phyloP scores from a whole-genome alignment of 1,284 basidiomycete species.

The Tilletia caries region DNA sequence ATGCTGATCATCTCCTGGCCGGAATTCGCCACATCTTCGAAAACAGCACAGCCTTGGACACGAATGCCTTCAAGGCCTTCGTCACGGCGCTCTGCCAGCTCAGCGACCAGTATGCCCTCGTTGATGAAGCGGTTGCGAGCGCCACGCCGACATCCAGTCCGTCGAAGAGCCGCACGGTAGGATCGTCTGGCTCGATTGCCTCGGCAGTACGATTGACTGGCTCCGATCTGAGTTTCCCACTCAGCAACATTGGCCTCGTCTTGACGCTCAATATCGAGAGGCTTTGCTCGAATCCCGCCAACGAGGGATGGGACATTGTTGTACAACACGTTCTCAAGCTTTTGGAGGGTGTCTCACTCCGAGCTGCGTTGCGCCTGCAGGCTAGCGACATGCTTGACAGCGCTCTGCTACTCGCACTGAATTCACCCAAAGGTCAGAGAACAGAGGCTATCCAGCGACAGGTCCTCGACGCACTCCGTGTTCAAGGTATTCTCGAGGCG shows the following conservation, averaged over 20 bases:
- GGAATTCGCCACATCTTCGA: constrained; percentile 41
- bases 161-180: constrained; percentile 37
- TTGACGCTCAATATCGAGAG: constrained; percentile 77
- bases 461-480: constrained; percentile 74
- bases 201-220: constrained; percentile 3
- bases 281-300: constrained; percentile 72
- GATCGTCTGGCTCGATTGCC: neutral
- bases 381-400: constrained; percentile 81
- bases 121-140: constrained; percentile 4
- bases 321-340: constrained; percentile 74
- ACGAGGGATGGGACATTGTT: constrained; percentile 79
- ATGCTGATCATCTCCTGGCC: constrained; percentile 16
- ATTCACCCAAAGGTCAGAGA: constrained; percentile 17
- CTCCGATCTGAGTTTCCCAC: constrained; percentile 63
- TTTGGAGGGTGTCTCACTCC: constrained; percentile 66
- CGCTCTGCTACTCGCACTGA: neutral
- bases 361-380: constrained; percentile 77
- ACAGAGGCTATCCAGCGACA: constrained; percentile 66
- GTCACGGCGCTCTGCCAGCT: constrained; percentile 76
- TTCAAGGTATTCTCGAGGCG: constrained; percentile 68
- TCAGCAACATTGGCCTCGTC: constrained; percentile 76
- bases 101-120: constrained; percentile 57
- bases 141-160: constrained; percentile 82
- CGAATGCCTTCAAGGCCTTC: constrained; percentile 76
- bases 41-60: constrained; percentile 68